These are phyloP conservation scores for Lactarius deliciosus DNA, from an alignment of 768 basidiomycete species.

Conservation along the genomic window DNA sequence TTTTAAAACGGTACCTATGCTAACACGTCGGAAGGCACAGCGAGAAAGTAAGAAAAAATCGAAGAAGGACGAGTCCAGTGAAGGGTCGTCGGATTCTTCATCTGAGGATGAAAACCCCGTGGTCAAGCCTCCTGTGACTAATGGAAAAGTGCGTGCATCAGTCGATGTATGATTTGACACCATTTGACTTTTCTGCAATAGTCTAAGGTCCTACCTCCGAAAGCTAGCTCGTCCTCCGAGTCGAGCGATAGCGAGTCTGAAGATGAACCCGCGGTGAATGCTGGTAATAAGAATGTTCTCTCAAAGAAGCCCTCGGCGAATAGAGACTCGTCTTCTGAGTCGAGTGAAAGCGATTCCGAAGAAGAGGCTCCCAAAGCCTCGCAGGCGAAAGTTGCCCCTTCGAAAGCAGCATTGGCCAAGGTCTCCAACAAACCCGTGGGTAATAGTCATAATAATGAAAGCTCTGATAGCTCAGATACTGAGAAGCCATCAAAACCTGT, in stretches of 20 bases:
- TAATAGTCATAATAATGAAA: constrained; percentile 7
- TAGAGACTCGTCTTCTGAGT: constrained; percentile 28
- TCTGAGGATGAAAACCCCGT: constrained; percentile 43
- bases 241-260: constrained; percentile 28
- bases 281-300: neutral
- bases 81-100: constrained; percentile 37
- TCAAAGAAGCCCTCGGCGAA: constrained; percentile 20
- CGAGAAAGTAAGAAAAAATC: constrained; percentile 27
- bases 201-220: constrained; percentile 35
- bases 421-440: neutral
- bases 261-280: neutral
- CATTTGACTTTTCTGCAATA: constrained; percentile 27
- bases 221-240: constrained; percentile 31
- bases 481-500: constrained; percentile 10
- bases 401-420: constrained; percentile 2
- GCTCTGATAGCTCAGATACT: constrained; percentile 21
- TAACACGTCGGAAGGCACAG: neutral
- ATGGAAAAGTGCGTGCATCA: constrained; percentile 17
- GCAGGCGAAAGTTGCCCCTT: neutral
- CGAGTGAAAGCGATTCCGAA: constrained; percentile 25
- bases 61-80: constrained; percentile 33
- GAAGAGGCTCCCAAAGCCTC: constrained; percentile 4
- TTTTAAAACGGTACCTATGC: neutral
- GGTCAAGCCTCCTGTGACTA: constrained; percentile 25
- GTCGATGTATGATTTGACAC: neutral